phyloP scores from a whole-genome alignment of 768 basidiomycete genomes.

The Daedaleopsis sinensis region DNA sequence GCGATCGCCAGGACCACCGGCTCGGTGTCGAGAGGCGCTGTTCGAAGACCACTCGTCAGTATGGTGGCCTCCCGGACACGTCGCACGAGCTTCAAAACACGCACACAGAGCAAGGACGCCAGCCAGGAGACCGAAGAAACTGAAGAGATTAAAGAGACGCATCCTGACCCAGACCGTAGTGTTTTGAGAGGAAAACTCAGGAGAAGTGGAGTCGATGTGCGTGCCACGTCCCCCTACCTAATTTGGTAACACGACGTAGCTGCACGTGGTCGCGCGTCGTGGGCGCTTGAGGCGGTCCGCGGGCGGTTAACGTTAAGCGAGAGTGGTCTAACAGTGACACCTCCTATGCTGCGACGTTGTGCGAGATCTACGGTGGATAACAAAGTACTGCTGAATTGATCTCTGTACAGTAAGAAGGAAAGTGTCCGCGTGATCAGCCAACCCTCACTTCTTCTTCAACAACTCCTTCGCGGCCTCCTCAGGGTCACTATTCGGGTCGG shows the following conservation, averaged over 20 bases:
- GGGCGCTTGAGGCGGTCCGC: not conserved
- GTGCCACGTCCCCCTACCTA: constrained; percentile 27
- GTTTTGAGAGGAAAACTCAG: constrained; percentile 8
- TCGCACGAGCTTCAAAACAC: not conserved
- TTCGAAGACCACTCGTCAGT: not conserved
- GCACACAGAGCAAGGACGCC: constrained; percentile 34
- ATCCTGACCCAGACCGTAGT: constrained; percentile 29
- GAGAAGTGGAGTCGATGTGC: constrained; percentile 5
- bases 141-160: constrained; percentile 38
- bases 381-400: constrained; percentile 7
- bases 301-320: no score
- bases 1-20: constrained; percentile 59
- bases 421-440: no score
- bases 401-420: not conserved
- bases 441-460: constrained; percentile 51
- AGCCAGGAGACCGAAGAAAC: constrained; percentile 31
- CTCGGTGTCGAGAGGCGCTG: constrained; percentile 36
- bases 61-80: not conserved
- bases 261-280: constrained; percentile 20
- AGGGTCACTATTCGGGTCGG: constrained; percentile 65
- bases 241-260: constrained; percentile 2
- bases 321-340: no score
- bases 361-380: not conserved
- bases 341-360: not conserved
- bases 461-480: constrained; percentile 75